Evolutionary conservation across 1,284 basidiomycete species (phyloP).

Genomic region (Fomitopsis pinicola): DNA sequence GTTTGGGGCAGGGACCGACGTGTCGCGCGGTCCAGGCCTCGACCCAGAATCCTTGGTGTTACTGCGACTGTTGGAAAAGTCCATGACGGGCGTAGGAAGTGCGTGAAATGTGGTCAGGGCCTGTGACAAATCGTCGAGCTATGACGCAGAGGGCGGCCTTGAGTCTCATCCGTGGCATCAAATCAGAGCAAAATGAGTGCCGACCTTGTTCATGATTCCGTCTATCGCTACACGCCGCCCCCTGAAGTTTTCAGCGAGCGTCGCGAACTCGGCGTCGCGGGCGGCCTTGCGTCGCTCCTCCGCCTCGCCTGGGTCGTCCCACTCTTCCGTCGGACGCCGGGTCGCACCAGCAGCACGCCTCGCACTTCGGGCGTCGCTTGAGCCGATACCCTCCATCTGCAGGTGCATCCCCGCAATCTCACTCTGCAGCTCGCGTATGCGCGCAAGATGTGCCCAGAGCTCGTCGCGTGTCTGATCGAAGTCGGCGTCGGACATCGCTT

Average conservation of each 20-base stretch:
- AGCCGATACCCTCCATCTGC: constrained; percentile 64
- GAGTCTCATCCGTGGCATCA: background rate
- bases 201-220: constrained; percentile 68
- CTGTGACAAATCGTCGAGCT: constrained; percentile 59
- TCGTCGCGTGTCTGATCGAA: constrained; percentile 39
- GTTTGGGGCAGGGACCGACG: background rate
- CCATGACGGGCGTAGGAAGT: constrained; percentile 48
- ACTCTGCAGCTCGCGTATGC: constrained; percentile 62
- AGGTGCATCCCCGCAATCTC: constrained; percentile 68
- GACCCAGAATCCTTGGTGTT: constrained; percentile 26
- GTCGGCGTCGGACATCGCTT: constrained; percentile 13
- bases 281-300: constrained; percentile 30
- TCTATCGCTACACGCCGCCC: constrained; percentile 63
- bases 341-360: constrained; percentile 18
- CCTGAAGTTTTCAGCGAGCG: constrained; percentile 59
- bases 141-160: constrained; percentile 1
- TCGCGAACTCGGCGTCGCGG: constrained; percentile 63
- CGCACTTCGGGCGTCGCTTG: constrained; percentile 18
- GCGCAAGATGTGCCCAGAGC: constrained; percentile 62
- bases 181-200: background rate
- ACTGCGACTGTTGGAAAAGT: constrained; percentile 32
- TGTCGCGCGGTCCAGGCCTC: background rate
- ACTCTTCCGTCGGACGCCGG: constrained; percentile 24
- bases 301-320: constrained; percentile 30
- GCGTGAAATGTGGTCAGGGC: constrained; percentile 56